These are phyloP conservation scores for Kuraishia hungarica DNA, from an alignment of 805 yeast genomes.

Conservation along the genomic window DNA sequence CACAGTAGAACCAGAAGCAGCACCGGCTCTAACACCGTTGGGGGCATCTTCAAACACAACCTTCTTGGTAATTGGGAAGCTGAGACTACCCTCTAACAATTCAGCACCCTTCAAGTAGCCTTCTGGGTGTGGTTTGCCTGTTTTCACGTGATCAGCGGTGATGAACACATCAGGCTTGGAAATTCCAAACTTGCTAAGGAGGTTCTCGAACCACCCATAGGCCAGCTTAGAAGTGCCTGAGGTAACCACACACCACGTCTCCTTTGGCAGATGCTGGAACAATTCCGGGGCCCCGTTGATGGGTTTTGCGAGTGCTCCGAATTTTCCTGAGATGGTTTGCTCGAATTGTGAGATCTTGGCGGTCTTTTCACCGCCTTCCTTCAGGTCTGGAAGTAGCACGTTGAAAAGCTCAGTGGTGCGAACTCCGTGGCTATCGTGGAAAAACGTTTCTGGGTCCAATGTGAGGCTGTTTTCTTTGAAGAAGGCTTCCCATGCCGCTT, in stretches of 20 bases:
- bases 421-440: slow-evolving; percentile 73
- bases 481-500: slow-evolving; percentile 73
- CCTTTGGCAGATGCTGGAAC: slow-evolving; percentile 44
- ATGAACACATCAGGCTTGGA: slow-evolving; percentile 64
- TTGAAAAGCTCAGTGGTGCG: slow-evolving; percentile 66
- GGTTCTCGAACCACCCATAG: slow-evolving; percentile 62
- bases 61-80: slow-evolving; percentile 22
- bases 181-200: slow-evolving; percentile 39
- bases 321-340: slow-evolving; percentile 60
- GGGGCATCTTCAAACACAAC: slow-evolving; percentile 87
- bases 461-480: slow-evolving; percentile 39
- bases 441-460: slow-evolving; percentile 61
- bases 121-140: slow-evolving; percentile 84
- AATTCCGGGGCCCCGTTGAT: slow-evolving; percentile 71
- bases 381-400: slow-evolving; percentile 63
- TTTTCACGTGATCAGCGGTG: slow-evolving; percentile 70
- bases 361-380: slow-evolving; percentile 46
- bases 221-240: slow-evolving; percentile 77
- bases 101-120: slow-evolving; percentile 61
- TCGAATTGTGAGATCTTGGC: slow-evolving; percentile 46
- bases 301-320: slow-evolving; percentile 64
- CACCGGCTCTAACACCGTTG: slow-evolving; percentile 80
- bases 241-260: slow-evolving; percentile 83
- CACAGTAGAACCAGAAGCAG: slow-evolving; percentile 73
- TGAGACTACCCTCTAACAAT: slow-evolving; percentile 27